Evolutionary conservation across 2,329 filamentous ascomycete species (phyloP), one percentile per base, ranked within the genome.

Genomic region (Mollisia scopiformis): DNA sequence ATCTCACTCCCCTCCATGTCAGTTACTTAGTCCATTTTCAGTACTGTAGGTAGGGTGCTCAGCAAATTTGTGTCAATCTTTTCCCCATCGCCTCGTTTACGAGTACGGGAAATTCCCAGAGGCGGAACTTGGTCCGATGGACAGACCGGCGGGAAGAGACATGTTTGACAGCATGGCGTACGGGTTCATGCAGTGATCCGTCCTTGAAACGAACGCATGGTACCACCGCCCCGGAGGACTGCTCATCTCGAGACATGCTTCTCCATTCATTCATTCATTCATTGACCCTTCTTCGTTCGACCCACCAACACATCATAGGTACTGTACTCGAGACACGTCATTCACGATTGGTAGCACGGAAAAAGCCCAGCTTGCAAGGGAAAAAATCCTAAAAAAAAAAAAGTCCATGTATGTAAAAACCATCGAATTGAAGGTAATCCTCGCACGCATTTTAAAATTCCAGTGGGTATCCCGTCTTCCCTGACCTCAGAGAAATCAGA

Each of bases 391-490:
- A n/a, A n/a, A n/a, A n/a, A n/a, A 43, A 43, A 21, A 21, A 14
- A 28, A 16, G 43, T 13, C 6, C 11, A 47, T 47, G 43, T 23
- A 28, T 47, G 43, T 27, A 47, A 47, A 47, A 47, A 27, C n/a
- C 25, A 47, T 47, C 43, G 23, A 47, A 27, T 27, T 16, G 43
- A 47, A 47, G 43, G 21, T 25, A 27, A n/a, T 47, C 43, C 43
- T 14, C 27, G 30, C 49, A 33, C 49, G 49, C 49, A 51, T 51
- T 51, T 35, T 31, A n/a, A n/a, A n/a, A 30, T 51, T 51, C 49
- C 27, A 51, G 11, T 57, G 57, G 60, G 60, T 62, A 62, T 62
- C 43, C 55, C 55, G 33, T 55, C 25, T 46, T 25, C 43, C 55
- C 43, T 47, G 43, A 14, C 41, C 28, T 51, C 49, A 33, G 19